Base-by-base conservation (phyloP, 2,329 filamentous ascomycete genomes). In the Pyrenochaeta sp. region DNA sequence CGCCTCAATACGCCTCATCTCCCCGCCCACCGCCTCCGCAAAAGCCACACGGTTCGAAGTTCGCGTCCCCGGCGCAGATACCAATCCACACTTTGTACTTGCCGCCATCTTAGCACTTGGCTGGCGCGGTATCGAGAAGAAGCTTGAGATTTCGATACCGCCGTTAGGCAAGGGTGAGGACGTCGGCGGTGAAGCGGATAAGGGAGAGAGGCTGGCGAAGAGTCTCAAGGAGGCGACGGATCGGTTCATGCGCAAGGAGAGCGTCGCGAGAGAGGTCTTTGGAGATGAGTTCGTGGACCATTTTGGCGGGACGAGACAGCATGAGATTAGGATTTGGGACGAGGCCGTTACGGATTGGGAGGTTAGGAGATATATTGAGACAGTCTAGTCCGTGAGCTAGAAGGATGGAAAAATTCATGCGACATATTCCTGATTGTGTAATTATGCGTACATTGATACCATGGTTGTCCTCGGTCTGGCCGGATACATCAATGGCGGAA, bases 271-370 rank as follows among this genome's bases (percentile, higher is more conserved):
- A 56, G 91, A 98, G 75, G 91, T 97, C 0, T 91, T 99, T 78
- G 95, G 95, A 0, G 91, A 98, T 76, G 91, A 90, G 8, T 99
- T 99, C 79, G 95, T 99, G 2, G 93, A 98, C 15, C 95, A 98
- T 77, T 99, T 90, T 81, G 92, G 90, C 12, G 95, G 95, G 15
- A 97, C 94, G 19, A 86, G 95, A 64, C 90, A 96, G 77, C 93
- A 99, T 78, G 95, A 99, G 79, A 85, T 95, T 57, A 83, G 91
- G 60, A 79, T 97, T 22, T 99, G 91, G 90, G 93, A 98, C 70
- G 94, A 98, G 77, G 93, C 93, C 2, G 94, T 98, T 5, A 98
- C 95, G 22, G 95, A 98, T 78, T 98, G 94, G 93, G 94, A 84
- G 77, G 90, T 88, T 54, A 68, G 64, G 52, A 62, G 74, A 58